phyloP scores from a whole-genome alignment of 352 stramenopile genomes.

The Phytophthora sp. region DNA sequence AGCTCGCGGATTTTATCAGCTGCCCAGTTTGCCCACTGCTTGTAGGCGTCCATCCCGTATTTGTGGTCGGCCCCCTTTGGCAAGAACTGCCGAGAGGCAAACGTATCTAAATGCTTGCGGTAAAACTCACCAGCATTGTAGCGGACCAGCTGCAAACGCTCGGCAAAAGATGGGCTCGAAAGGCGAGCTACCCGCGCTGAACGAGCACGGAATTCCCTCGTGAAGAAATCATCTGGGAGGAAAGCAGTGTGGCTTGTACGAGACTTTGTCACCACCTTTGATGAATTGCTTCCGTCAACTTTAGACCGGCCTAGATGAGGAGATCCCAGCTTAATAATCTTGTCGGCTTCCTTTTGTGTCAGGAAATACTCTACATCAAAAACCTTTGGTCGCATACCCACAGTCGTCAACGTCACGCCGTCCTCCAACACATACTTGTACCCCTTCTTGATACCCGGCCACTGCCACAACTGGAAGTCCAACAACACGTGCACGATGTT shows the following conservation, averaged over 20 bases:
- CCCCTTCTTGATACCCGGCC: constrained; percentile 82
- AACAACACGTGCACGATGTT: constrained; percentile 79
- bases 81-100: constrained; percentile 71
- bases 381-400: constrained; percentile 75
- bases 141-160: constrained; percentile 74
- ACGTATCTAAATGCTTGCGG: constrained; percentile 80
- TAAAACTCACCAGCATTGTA: constrained; percentile 85
- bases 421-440: constrained; percentile 78
- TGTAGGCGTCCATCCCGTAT: constrained; percentile 63
- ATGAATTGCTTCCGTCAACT: constrained; percentile 71
- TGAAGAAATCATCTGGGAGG: constrained; percentile 67
- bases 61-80: constrained; percentile 47
- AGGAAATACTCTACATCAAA: constrained; percentile 78
- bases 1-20: constrained; percentile 46
- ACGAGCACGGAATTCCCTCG: constrained; percentile 68
- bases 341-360: constrained; percentile 57
- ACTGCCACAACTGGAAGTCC: constrained; percentile 87
- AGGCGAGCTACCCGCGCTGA: constrained; percentile 67
- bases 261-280: constrained; percentile 60
- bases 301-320: constrained; percentile 66
- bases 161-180: constrained; percentile 64
- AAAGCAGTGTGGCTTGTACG: constrained; percentile 87
- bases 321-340: constrained; percentile 60
- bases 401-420: constrained; percentile 71
- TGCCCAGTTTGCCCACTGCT: constrained; percentile 67